phyloP scores from a whole-genome alignment of 1,139 yeast genomes.

The Eremothecium gossypii region DNA sequence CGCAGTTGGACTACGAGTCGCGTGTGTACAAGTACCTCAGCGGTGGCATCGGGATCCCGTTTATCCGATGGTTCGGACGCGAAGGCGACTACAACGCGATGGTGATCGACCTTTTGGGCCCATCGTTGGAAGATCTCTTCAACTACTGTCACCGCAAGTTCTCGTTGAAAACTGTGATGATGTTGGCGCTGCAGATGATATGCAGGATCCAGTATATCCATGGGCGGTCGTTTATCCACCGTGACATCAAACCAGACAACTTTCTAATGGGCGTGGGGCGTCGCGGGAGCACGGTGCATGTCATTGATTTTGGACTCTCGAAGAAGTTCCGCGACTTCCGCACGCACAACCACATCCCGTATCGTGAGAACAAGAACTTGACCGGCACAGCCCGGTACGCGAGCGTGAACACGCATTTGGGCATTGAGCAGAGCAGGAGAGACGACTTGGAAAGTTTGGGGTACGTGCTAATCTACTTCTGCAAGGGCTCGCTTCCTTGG shows the following conservation, averaged over 20 bases:
- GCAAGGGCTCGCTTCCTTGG: slow-evolving; percentile 96
- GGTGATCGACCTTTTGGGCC: slow-evolving; percentile 94
- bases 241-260: slow-evolving; percentile 69
- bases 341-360: slow-evolving; percentile 90
- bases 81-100: slow-evolving; percentile 95
- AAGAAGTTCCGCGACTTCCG: slow-evolving; percentile 92
- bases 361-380: slow-evolving; percentile 88
- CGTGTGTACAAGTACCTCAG: slow-evolving; percentile 88
- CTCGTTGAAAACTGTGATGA: slow-evolving; percentile 83
- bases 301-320: slow-evolving; percentile 93
- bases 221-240: slow-evolving; percentile 88
- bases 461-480: slow-evolving; percentile 86
- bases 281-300: slow-evolving; percentile 91
- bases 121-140: slow-evolving; percentile 89
- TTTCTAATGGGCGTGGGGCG: slow-evolving; percentile 74
- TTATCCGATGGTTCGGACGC: slow-evolving; percentile 94
- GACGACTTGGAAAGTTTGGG: slow-evolving; percentile 95
- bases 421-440: slow-evolving; percentile 92
- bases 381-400: slow-evolving; percentile 99
- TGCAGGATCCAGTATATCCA: slow-evolving; percentile 94
- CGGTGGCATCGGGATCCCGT: slow-evolving; percentile 97
- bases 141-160: slow-evolving; percentile 92
- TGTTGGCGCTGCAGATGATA: slow-evolving; percentile 88
- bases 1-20: slow-evolving; percentile 94
- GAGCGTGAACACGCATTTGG: slow-evolving; percentile 88